phyloP scores from a whole-genome alignment of 1,139 yeast genomes.

The Arxiozyma bovina region DNA sequence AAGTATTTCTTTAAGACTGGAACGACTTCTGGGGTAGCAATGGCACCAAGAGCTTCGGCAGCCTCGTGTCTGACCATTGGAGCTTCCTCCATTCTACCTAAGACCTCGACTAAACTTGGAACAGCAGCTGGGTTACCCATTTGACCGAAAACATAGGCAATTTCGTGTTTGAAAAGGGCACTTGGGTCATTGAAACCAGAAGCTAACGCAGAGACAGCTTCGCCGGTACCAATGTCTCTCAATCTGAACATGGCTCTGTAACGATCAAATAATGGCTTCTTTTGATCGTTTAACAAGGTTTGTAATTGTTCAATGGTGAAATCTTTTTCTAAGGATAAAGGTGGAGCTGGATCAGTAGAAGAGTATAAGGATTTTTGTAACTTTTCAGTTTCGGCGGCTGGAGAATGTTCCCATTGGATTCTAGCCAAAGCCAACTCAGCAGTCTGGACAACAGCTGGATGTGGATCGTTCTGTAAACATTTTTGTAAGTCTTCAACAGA shows the following conservation, averaged over 20 bases:
- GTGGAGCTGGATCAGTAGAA: slow-evolving; percentile 98
- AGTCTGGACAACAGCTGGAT: slow-evolving; percentile 87
- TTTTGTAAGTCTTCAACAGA: slow-evolving; percentile 62
- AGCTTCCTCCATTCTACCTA: slow-evolving; percentile 70
- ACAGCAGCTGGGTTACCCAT: slow-evolving; percentile 89
- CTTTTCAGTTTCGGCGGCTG: slow-evolving; percentile 49
- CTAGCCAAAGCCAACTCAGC: slow-evolving; percentile 95
- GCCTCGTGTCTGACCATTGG: slow-evolving; percentile 99
- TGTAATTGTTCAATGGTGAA: slow-evolving; percentile 56
- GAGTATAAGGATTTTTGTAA: slow-evolving; percentile 71
- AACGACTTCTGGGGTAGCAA: slow-evolving; percentile 92
- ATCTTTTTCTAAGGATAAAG: slow-evolving; percentile 59
- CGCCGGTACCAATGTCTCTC: slow-evolving; percentile 88
- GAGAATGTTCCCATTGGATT: slow-evolving; percentile 84
- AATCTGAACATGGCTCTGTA: slow-evolving; percentile 98
- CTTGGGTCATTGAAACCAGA: slow-evolving; percentile 83
- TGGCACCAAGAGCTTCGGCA: slow-evolving; percentile 95
- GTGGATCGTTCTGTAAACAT: slow-evolving; percentile 63
- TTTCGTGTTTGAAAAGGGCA: slow-evolving; percentile 93
- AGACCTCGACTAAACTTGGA: slow-evolving; percentile 74
- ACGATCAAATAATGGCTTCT: slow-evolving; percentile 76
- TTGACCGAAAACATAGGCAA: slow-evolving; percentile 97
- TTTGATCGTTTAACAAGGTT: slow-evolving; percentile 63
- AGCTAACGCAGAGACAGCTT: slow-evolving; percentile 87
- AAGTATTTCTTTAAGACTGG: slow-evolving; percentile 77